Evolutionary conservation across 23 red algal genomes (phyloP).

Genomic region (Gracilaria vermiculophylla): DNA sequence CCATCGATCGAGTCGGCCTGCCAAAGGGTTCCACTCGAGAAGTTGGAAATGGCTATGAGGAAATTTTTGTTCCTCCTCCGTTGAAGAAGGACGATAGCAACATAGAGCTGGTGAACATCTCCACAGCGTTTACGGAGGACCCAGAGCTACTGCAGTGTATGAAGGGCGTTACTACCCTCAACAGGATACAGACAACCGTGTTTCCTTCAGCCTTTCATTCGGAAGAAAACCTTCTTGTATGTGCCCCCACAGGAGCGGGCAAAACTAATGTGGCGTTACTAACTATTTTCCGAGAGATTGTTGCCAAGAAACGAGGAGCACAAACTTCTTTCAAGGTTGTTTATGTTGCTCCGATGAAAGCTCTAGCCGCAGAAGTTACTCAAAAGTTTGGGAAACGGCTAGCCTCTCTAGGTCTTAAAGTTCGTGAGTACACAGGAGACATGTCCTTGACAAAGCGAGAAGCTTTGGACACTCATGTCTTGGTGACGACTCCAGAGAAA

Average conservation of each 20-base stretch:
- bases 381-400: conserved; percentile 81
- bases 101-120: conserved; percentile 27
- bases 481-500: conserved; percentile 99
- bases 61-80: conserved; percentile 74
- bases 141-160: conserved; percentile 56
- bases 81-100: neutral
- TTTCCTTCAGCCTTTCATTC: conserved; percentile 73
- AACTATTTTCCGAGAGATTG: conserved; percentile 80
- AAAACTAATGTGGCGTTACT: conserved; percentile 98
- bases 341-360: conserved; percentile 99
- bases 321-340: conserved; percentile 66
- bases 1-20: conserved; percentile 57
- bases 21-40: conserved; percentile 55
- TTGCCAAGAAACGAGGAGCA: conserved; percentile 30
- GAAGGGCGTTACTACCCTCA: conserved; percentile 67
- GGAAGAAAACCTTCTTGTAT: conserved; percentile 93
- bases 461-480: conserved; percentile 73
- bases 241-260: conserved; percentile 96
- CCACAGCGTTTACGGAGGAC: conserved; percentile 28
- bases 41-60: conserved; percentile 73
- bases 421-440: conserved; percentile 95
- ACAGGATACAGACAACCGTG: conserved; percentile 83
- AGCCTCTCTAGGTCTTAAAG: conserved; percentile 49
- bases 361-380: conserved; percentile 91
- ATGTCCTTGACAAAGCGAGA: conserved; percentile 64